A percentile compares a stretch with the other conserved stretches of the same genome.
Conservation (phyloP, 2,329 filamentous ascomycete genomes). For the Cladosporium sp. region DNA sequence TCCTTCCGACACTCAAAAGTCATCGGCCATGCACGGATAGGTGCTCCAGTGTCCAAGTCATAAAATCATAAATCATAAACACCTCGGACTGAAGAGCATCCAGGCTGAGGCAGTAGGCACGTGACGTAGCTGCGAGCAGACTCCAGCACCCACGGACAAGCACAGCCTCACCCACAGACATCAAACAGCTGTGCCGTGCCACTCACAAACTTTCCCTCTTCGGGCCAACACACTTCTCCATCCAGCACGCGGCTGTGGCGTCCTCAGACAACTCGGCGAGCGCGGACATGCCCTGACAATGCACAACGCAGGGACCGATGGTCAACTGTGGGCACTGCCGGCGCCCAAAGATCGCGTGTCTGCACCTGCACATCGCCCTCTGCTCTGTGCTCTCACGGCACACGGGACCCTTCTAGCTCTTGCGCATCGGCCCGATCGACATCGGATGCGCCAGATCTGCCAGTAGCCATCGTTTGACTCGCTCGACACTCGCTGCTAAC, state of each 20-base stretch:
- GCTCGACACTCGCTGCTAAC: background rate
- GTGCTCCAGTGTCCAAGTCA: background rate
- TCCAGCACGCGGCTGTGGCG: background rate
- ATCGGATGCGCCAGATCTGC: background rate
- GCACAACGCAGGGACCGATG: background rate
- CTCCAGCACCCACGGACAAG: background rate
- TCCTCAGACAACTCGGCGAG: background rate
- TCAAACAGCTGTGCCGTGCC: background rate
- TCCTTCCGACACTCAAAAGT: background rate
- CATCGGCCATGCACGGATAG: background rate
- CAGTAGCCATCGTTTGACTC: background rate
- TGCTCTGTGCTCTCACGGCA: too few relatives aligned
- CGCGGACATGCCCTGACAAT: background rate
- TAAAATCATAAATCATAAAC: background rate
- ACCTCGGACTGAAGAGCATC: background rate
- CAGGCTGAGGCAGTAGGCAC: background rate
- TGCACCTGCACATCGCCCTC: background rate
- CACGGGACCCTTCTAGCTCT: background rate
- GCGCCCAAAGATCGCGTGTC: background rate
- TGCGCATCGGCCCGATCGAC: slow-evolving; percentile 3
- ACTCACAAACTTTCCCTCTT: background rate
- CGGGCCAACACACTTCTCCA: background rate
- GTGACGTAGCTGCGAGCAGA: background rate
- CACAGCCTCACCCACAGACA: background rate
- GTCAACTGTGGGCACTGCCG: background rate